Percentiles rank a stretch among this genome's conserved stretches.
Evolutionary conservation across 2,329 filamentous ascomycete genomes (phyloP).

Genomic region (Epichloe festucae): DNA sequence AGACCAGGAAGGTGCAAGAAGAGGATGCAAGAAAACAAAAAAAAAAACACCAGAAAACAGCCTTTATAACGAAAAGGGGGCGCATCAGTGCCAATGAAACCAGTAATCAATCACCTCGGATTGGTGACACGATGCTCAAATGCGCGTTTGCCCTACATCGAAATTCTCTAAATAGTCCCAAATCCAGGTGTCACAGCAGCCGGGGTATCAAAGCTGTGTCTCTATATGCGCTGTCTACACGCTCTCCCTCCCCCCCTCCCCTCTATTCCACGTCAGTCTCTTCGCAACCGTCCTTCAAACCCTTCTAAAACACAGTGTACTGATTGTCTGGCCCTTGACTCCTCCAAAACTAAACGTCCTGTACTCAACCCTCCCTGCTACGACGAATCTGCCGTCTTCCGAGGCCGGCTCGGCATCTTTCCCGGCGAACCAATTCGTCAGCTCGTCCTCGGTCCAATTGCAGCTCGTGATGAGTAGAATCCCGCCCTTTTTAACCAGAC

Average conservation of each 20-base stretch:
- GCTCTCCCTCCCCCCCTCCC: not conserved
- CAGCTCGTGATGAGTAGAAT: slow-evolving; percentile 84
- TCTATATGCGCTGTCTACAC: not conserved
- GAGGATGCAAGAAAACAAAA: not conserved
- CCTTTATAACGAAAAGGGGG: not conserved
- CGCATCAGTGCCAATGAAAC: not conserved
- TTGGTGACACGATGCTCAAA: not conserved
- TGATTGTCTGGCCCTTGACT: slow-evolving; percentile 76
- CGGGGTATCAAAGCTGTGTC: not conserved
- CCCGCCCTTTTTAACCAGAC: slow-evolving; percentile 56
- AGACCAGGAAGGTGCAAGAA: not conserved
- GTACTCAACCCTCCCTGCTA: slow-evolving; percentile 62
- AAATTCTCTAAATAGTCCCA: not conserved
- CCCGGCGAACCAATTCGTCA: slow-evolving; percentile 62
- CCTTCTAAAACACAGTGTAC: slow-evolving; percentile 66
- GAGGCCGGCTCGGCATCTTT: not conserved
- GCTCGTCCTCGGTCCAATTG: slow-evolving; percentile 91
- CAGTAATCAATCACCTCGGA: not conserved
- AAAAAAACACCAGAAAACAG: not conserved
- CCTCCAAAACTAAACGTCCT: slow-evolving; percentile 83
- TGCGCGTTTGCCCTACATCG: not conserved
- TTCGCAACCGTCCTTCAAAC: slow-evolving; percentile 4
- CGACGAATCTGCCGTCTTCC: slow-evolving; percentile 33
- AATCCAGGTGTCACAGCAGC: not conserved
- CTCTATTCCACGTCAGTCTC: not conserved